Percentiles rank a stretch among this genome's conserved stretches.
These are phyloP conservation scores for Dendrothele bispora DNA, from an alignment of 768 basidiomycete genomes.

Conservation along the genomic window DNA sequence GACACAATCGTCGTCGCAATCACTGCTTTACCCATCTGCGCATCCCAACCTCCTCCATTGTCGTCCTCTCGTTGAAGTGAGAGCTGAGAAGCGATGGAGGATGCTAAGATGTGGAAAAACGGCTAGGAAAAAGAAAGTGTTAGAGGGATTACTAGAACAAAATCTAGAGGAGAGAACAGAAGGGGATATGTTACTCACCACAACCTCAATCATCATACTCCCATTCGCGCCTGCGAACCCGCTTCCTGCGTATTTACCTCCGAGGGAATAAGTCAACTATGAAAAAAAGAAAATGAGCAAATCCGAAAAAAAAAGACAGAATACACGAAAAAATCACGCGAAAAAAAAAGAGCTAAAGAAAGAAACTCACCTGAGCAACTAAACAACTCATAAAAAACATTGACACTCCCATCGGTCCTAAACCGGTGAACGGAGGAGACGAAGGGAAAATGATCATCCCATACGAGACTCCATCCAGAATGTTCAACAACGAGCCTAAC, in stretches of 20 bases:
- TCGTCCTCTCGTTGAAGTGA: too few relatives aligned
- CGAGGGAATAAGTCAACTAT: too few relatives aligned
- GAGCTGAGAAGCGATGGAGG: conserved; percentile 70
- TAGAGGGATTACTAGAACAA: background rate
- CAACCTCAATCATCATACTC: conserved; percentile 99
- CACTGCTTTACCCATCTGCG: too few relatives aligned
- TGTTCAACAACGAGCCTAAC: conserved; percentile 82
- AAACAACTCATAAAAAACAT: conserved; percentile 89
- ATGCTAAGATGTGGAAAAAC: conserved; percentile 92
- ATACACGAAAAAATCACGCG: conserved; percentile 4
- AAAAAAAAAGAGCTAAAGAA: conserved; percentile 4
- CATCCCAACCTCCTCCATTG: conserved; percentile 68
- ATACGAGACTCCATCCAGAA: conserved; percentile 94
- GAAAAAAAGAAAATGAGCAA: too few relatives aligned
- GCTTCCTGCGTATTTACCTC: conserved; percentile 85
- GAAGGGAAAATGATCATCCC: conserved; percentile 97
- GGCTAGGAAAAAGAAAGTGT: conserved; percentile 70
- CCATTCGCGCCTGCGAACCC: conserved; percentile 89
- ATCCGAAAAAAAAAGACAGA: conserved; percentile 79
- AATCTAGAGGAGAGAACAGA: conserved; percentile 1
- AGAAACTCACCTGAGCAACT: background rate
- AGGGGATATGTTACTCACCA: conserved; percentile 47
- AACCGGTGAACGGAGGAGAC: conserved; percentile 70
- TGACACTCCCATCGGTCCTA: conserved; percentile 89
- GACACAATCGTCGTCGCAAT: conserved; percentile 91